Base-by-base conservation (phyloP, 768 basidiomycete genomes). In the Rhodotorula paludigena region DNA sequence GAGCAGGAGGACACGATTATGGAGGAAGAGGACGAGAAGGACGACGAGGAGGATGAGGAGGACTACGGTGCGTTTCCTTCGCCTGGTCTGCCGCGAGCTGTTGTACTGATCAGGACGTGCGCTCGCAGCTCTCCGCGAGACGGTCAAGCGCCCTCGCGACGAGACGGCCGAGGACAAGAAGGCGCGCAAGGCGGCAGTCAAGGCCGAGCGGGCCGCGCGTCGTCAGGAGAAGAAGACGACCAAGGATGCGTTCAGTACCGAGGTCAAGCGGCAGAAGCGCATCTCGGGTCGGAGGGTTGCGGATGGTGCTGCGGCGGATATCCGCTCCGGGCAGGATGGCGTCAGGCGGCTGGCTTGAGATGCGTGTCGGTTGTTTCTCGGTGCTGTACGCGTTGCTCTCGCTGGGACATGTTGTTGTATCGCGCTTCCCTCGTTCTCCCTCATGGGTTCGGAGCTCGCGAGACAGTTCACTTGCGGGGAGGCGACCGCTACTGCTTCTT, bases 121-220 rank as follows among this genome's bases (percentile, higher is more conserved):
- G 23, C 68, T 5, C 28, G 47, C 68, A 78, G 78, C 71, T 69
- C 63, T 70, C 54, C 77, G 77, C 71, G 80, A 82, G 63, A 89
- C 89, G 1, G 77, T 90, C 63, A 80, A 83, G 16, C 84, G 96
- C 41, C 81, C 87, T 0, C 86, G 87, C 61, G 82, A 86, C 67
- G 96, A 99, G 78, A 83, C 85, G 1, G 72, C 74, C 60, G 80
- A 80, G 57, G 81, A 82, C 52, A 78, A 80, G 74, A 80, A 79
- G 67, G 79, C 79, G 15, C 75, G 82, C 28, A 82, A 82, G 71
- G 73, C 74, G 15, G 78, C 77, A 14, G 80, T 81, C 66, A 82
- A 82, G 71, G 77, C 77, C 39, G 81, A 82, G 69, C 74, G 80
- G 55, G 73, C 77, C 41, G 77, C 77, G 25, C 76, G 82, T 9